Conservation (phyloP, 2,329 filamentous ascomycete genomes). For the Gaeumannomyces tritici region DNA sequence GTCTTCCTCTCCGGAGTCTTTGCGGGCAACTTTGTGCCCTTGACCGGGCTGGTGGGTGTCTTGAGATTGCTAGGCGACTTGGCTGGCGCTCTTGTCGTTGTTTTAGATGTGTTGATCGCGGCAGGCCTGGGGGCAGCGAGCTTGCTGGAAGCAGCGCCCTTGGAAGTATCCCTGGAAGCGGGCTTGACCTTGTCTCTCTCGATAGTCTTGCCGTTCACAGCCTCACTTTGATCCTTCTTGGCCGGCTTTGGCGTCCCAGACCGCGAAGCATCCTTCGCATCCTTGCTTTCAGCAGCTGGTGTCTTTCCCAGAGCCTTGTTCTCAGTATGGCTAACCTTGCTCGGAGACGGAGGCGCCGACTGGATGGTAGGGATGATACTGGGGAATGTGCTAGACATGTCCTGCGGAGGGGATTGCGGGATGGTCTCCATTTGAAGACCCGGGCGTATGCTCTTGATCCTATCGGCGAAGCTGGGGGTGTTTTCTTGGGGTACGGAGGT, state of each 20-base stretch:
- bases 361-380: not conserved
- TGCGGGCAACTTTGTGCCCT: constrained; percentile 16
- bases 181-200: constrained; percentile 2
- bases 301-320: not conserved
- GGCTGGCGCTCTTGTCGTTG: constrained; percentile 20
- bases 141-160: not conserved
- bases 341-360: not conserved
- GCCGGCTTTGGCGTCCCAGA: not conserved
- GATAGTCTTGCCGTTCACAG: not conserved
- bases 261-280: no score
- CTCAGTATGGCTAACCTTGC: not conserved
- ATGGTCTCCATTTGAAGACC: constrained; percentile 28
- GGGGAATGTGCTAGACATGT: not conserved
- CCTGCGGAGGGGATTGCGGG: constrained; percentile 29
- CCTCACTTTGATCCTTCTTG: not conserved
- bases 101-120: constrained; percentile 14
- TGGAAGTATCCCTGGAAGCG: constrained; percentile 4
- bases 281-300: not conserved
- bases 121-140: no score
- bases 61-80: constrained; percentile 28
- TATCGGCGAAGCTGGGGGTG: constrained; percentile 21
- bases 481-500: constrained; percentile 28
- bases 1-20: constrained; percentile 27
- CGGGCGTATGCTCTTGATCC: constrained; percentile 19
- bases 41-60: constrained; percentile 25